Evolutionary conservation across 2,329 filamentous ascomycete genomes (phyloP), one percentile per base, ranked within the genome.

Genomic region (Cladosporium sp.): DNA sequence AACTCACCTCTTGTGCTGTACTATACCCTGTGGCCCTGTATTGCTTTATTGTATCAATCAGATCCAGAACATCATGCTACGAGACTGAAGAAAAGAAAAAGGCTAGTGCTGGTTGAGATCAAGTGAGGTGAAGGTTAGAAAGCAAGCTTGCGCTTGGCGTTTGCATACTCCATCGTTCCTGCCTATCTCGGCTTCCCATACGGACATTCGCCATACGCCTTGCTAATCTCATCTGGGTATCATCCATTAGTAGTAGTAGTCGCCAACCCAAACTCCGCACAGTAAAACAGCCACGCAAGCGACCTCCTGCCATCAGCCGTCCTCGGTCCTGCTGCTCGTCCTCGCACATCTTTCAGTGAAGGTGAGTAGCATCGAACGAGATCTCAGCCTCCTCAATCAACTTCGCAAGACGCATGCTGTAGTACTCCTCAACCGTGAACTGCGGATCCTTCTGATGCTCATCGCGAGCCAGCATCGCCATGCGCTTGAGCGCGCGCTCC

Each of bases 391-490:
- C 68, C 59, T 66, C 65, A 53, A 76, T 58, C 48, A 75, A 13
- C 66, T 69, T 68, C 11, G 67, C 70, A 23, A 78, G 58, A 23
- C 69, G 71, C 53, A 67, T 64, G 32, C 69, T 73, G 64, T 75
- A 78, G 65, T 76, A 71, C 36, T 75, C 28, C 57, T 72, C 67
- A 14, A 71, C 68, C 1, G 16, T 26, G 23, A 18, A 23, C 7
- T 48, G 28, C 1, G 67, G 66, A 18, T 77, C 70, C 10, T 66
- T 64, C 59, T 69, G 66, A 64, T 74, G 67, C 67, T 75, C 71
- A 62, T 78, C 76, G 8, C 68, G 58, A 2, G 76, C 76, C 7
- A 76, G 67, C 66, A 73, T 73, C 5, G 67, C 70, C 10, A 79
- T 67, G 30, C 76, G 75, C 51, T 69, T 66, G 13, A 78, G 65